Evolutionary conservation across 176 grass and related monocot species (phyloP).

Genomic region (maize (Zea mays)): Zm-B73-REFERENCE-NAM-5.0 NC_050100.1:206460501-206461000

Average conservation of each 20-base stretch:
- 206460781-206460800: conserved; percentile 98
- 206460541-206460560: conserved; percentile 30
- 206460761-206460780: conserved; percentile 97
- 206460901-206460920: conserved; percentile 21
- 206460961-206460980: conserved; percentile 87
- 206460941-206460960: conserved; percentile 50
- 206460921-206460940: conserved; percentile 33
- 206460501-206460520: neutral
- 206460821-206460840: conserved; percentile 98
- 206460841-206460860: conserved; percentile 44
- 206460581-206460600: conserved; percentile 98
- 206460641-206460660: conserved; percentile 99
- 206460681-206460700: conserved; percentile 30
- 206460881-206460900: neutral
- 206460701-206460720: conserved; percentile 32
- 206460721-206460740: conserved; percentile 36
- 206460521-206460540: conserved; percentile 7
- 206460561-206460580: conserved; percentile 75
- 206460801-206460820: conserved; percentile 97
- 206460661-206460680: conserved; percentile 56
- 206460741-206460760: conserved; percentile 99
- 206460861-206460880: conserved; percentile 11
- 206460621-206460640: conserved; percentile 99
- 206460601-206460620: conserved; percentile 95
- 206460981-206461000: conserved; percentile 99